These are phyloP conservation scores for Monosporascus sp. DNA, from an alignment of 2,329 filamentous ascomycete species.

Conservation along the genomic window DNA sequence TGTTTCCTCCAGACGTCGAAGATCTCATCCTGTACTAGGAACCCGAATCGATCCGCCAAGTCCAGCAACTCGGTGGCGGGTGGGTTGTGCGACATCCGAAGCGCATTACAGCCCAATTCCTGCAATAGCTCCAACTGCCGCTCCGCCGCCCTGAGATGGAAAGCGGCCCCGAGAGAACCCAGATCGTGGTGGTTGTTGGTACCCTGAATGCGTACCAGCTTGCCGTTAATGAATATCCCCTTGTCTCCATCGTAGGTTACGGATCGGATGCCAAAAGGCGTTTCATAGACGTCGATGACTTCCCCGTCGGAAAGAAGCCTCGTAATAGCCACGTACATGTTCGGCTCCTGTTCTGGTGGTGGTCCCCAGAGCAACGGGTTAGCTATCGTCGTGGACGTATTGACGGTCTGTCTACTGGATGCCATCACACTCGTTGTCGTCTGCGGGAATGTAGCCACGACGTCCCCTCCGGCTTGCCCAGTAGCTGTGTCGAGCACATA, in stretches of 20 bases:
- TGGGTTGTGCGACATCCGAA: constrained; percentile 48
- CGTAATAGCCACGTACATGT: constrained; percentile 42
- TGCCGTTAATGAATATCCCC: constrained; percentile 41
- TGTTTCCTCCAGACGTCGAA: constrained; percentile 43
- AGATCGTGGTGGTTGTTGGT: constrained; percentile 46
- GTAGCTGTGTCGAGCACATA: constrained; percentile 30
- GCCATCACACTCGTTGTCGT: constrained; percentile 21
- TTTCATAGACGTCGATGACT: constrained; percentile 40
- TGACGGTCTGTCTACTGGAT: constrained; percentile 26
- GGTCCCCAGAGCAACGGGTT: constrained; percentile 45
- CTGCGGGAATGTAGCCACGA: constrained; percentile 30
- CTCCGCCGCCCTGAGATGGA: constrained; percentile 41
- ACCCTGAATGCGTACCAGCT: constrained; percentile 38
- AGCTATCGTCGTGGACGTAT: constrained; percentile 27
- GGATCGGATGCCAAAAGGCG: constrained; percentile 42
- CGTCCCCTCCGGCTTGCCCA: constrained; percentile 19
- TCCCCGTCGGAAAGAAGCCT: constrained; percentile 22
- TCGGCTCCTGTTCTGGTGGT: constrained; percentile 35
- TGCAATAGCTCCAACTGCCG: constrained; percentile 43
- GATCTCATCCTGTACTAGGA: constrained; percentile 47
- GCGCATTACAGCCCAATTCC: constrained; percentile 43
- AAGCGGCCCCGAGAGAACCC: constrained; percentile 43
- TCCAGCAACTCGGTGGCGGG: constrained; percentile 45
- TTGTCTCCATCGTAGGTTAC: constrained; percentile 32
- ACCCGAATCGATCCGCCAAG: constrained; percentile 42